Conservation (phyloP, 345 rosid species). For the Crucihimalaya himalaica region DNA sequence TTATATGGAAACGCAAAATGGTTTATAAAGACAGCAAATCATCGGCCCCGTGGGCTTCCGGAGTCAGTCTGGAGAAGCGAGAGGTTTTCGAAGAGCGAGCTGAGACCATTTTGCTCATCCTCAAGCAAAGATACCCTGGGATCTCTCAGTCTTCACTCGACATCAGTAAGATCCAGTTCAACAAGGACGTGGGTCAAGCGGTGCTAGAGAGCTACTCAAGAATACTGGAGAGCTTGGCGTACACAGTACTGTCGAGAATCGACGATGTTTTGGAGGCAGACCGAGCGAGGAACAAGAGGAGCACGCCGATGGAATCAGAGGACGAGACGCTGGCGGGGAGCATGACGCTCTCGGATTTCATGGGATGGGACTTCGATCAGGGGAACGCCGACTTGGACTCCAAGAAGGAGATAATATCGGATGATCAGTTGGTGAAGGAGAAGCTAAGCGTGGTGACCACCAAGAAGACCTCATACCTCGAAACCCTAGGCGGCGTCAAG, state of each 20-base stretch:
- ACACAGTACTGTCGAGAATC: constrained; percentile 73
- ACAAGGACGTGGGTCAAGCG: constrained; percentile 87
- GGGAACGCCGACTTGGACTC: constrained; percentile 34
- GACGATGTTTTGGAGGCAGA: constrained; percentile 83
- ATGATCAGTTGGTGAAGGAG: constrained; percentile 44
- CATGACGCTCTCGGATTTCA: constrained; percentile 68
- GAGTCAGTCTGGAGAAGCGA: constrained; percentile 84
- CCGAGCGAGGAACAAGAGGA: constrained; percentile 45
- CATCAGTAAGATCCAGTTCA: constrained; percentile 84
- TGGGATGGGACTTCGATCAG: constrained; percentile 71
- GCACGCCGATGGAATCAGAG: constrained; percentile 9
- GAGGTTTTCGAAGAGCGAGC: constrained; percentile 94
- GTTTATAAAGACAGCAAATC: constrained; percentile 75
- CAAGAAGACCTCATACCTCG: constrained; percentile 68
- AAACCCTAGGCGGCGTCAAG: constrained; percentile 58
- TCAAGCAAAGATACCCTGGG: constrained; percentile 86
- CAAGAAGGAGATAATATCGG: constrained; percentile 42
- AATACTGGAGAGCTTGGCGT: constrained; percentile 89
- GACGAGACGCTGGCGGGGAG: constrained; percentile 42
- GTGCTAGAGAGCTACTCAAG: constrained; percentile 92
- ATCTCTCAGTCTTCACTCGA: constrained; percentile 84
- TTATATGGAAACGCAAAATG: constrained; percentile 97
- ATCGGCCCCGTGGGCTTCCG: constrained; percentile 66
- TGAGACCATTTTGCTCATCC: constrained; percentile 72
- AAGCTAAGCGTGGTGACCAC: constrained; percentile 40